Conservation (phyloP, 1,284 basidiomycete genomes). For the Cryptococcus wingfieldii region DNA sequence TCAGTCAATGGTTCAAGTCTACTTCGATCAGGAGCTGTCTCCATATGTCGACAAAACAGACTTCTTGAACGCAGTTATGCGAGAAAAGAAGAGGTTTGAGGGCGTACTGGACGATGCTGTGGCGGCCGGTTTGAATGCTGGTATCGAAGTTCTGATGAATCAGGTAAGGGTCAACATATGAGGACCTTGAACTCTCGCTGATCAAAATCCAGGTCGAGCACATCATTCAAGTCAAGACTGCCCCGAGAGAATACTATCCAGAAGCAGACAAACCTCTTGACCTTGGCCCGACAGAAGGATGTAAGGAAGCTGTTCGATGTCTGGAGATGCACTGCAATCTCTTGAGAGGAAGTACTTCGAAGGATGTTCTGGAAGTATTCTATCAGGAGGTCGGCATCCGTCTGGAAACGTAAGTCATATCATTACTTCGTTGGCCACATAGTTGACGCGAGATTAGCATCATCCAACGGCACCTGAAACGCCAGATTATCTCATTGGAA, state of each 20-base stretch:
- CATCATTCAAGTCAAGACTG: conserved; percentile 76
- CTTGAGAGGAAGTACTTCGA: conserved; percentile 86
- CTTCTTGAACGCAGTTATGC: conserved; percentile 86
- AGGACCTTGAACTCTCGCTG: neutral
- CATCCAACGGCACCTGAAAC: conserved; percentile 91
- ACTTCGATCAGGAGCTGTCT: conserved; percentile 92
- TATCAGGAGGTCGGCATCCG: conserved; percentile 95
- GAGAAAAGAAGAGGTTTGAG: conserved; percentile 96
- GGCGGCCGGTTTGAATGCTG: conserved; percentile 85
- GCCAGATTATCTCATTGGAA: conserved; percentile 87
- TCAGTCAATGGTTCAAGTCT: conserved; percentile 94
- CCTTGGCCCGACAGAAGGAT: conserved; percentile 78
- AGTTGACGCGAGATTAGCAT: conserved; percentile 56
- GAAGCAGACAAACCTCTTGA: conserved; percentile 69
- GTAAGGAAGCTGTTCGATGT: conserved; percentile 76
- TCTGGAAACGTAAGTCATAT: conserved; percentile 66
- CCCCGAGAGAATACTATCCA: conserved; percentile 84
- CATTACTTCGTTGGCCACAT: neutral
- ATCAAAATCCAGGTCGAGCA: conserved; percentile 70
- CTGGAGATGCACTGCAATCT: conserved; percentile 85
- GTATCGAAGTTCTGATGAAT: conserved; percentile 92
- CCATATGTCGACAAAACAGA: conserved; percentile 85
- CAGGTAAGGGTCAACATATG: conserved; percentile 56
- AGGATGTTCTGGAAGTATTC: conserved; percentile 94
- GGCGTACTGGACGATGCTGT: conserved; percentile 86